Base-by-base conservation (phyloP, 2,329 filamentous ascomycete species). In the Cordyceps tenuipes region DNA sequence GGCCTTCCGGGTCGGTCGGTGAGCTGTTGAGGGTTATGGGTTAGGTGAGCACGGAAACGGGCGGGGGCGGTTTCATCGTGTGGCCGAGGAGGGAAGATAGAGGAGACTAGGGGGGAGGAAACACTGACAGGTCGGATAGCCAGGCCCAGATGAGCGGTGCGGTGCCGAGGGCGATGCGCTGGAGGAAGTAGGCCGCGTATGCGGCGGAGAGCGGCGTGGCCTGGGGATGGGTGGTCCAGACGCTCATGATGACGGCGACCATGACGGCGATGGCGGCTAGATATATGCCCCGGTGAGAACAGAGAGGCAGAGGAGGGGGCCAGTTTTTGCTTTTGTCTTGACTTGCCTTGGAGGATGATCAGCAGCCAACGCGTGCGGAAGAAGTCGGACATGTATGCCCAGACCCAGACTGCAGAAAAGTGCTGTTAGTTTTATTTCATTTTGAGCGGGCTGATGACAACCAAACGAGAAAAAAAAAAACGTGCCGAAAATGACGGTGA, bases 111-210 rank as follows among this genome's bases (percentile, higher is more conserved):
- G 9, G 2, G 9, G 9, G 34, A 36, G 29, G 29, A 36, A 17
- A 26, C 21, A 65, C 70, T 54, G 51, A 67, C 64, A 79, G 68
- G 64, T 82, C 79, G 0, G 78, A 76, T 3, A 82, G 67, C 79
- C 79, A 82, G 0, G 78, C 74, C 63, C 81, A 76, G 47, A 82
- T 79, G 36, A 82, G 64, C 0, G 79, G 79, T 2, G 79, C 79
- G 0, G 79, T 82, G 1, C 79, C 79, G 3, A 80, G 68, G 17
- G 70, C 72, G 10, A 78, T 69, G 63, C 75, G 79, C 0, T 75
- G 74, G 64, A 82, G 77, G 63, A 82, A 81, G 62, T 80, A 81
- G 54, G 75, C 75, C 3, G 78, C 77, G 62, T 82, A 82, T 0
- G 78, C 79, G 2, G 75, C 75, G 0, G 73, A 73, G 0, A 82